Conservation (phyloP, 495 filamentous ascomycete genomes). For the Tetracladium setigerum region DNA sequence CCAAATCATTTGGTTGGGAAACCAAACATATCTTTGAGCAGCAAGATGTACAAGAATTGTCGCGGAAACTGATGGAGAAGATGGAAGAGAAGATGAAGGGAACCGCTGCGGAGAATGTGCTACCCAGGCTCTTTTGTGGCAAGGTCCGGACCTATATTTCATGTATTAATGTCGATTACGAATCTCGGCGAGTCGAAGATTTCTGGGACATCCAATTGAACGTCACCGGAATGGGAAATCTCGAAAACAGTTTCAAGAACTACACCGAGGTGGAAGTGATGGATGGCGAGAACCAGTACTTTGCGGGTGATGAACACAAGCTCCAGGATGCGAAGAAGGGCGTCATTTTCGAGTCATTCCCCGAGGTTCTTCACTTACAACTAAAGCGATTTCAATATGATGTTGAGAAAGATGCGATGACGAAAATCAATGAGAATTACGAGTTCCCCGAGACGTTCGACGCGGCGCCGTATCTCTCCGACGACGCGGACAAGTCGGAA, state of each 20-base stretch:
- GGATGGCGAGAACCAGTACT: constrained; percentile 98
- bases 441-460: constrained; percentile 95
- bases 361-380: constrained; percentile 89
- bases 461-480: constrained; percentile 77
- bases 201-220: constrained; percentile 99
- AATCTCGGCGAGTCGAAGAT: constrained; percentile 89
- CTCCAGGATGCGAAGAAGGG: constrained; percentile 96
- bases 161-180: constrained; percentile 96
- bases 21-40: constrained; percentile 97
- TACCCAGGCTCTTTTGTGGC: constrained; percentile 86
- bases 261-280: constrained; percentile 95
- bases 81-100: constrained; percentile 98
- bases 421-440: constrained; percentile 98
- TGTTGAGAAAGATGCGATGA: constrained; percentile 90
- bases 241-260: constrained; percentile 92
- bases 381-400: constrained; percentile 98
- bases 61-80: constrained; percentile 91
- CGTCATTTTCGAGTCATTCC: constrained; percentile 93
- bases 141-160: constrained; percentile 98
- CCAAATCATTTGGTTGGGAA: constrained; percentile 95
- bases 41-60: constrained; percentile 97
- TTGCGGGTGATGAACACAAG: constrained; percentile 77
- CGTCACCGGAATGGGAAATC: constrained; percentile 82
- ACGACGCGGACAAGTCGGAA: constrained; percentile 80
- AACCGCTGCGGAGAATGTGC: constrained; percentile 84